These are phyloP conservation scores for Ophiostoma ips DNA, from an alignment of 2,329 filamentous ascomycete species.

Conservation along the genomic window DNA sequence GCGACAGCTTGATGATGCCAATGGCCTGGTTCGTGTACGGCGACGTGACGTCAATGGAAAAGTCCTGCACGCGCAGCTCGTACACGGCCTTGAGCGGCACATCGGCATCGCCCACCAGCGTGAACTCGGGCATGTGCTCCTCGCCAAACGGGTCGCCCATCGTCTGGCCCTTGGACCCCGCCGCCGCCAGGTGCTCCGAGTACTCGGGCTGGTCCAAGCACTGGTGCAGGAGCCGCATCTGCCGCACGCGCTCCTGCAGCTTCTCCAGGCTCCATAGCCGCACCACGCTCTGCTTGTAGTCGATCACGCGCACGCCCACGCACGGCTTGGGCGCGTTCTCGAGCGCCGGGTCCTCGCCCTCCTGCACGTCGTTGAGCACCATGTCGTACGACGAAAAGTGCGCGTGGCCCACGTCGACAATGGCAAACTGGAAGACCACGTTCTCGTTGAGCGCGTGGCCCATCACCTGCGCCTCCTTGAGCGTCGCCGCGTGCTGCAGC, in stretches of 20 bases:
- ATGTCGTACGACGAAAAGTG: constrained; percentile 93
- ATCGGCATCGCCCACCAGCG: constrained; percentile 81
- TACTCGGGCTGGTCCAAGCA: constrained; percentile 94
- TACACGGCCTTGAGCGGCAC: constrained; percentile 89
- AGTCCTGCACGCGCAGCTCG: constrained; percentile 87
- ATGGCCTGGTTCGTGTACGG: constrained; percentile 85
- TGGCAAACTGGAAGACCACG: constrained; percentile 87
- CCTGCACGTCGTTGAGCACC: constrained; percentile 79
- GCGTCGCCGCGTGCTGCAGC: constrained; percentile 67
- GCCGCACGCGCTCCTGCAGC: constrained; percentile 68
- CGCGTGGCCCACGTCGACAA: constrained; percentile 77
- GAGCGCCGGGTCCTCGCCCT: constrained; percentile 69
- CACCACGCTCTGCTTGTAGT: constrained; percentile 74
- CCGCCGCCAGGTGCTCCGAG: constrained; percentile 69
- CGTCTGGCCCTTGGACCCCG: constrained; percentile 39
- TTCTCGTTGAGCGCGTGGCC: constrained; percentile 89
- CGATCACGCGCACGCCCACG: constrained; percentile 76
- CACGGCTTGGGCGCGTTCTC: constrained; percentile 79
- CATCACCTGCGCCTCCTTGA: constrained; percentile 97
- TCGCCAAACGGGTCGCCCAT: constrained; percentile 59
- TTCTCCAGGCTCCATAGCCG: constrained; percentile 94
- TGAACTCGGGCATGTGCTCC: constrained; percentile 80
- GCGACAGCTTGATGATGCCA: constrained; percentile 76
- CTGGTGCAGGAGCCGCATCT: constrained; percentile 95
- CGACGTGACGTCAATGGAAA: constrained; percentile 77